phyloP scores from a whole-genome alignment of 345 rosid genomes.

The Brassica incana region DNA sequence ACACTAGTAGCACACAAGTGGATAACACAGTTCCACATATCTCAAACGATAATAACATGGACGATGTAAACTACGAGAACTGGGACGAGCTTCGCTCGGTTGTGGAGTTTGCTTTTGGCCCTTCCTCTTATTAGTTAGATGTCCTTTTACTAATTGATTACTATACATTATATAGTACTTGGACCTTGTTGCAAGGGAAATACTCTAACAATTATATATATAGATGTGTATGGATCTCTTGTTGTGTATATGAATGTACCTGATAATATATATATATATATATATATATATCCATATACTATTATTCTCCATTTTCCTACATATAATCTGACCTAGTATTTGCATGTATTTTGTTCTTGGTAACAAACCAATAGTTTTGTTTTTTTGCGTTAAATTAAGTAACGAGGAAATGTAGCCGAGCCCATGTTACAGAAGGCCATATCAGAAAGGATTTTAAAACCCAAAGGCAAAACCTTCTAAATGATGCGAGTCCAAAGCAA shows the following conservation, averaged over 20 bases:
- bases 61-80: conserved; percentile 41
- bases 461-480: background rate
- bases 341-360: conserved; percentile 1
- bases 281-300: background rate
- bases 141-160: background rate
- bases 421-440: background rate
- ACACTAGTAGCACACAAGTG: conserved; percentile 40
- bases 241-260: conserved; percentile 6
- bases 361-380: background rate
- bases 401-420: background rate
- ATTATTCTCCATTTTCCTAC: background rate
- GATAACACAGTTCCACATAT: conserved; percentile 32
- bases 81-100: conserved; percentile 84
- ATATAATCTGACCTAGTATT: background rate
- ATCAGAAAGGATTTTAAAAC: background rate
- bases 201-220: conserved; percentile 13
- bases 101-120: conserved; percentile 60
- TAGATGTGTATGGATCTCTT: background rate
- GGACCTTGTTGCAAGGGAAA: background rate
- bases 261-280: background rate
- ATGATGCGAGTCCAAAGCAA: background rate
- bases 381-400: background rate
- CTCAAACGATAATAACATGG: conserved; percentile 33
- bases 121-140: conserved; percentile 33
- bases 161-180: background rate